These are phyloP conservation scores for Oryza longistaminata DNA, from an alignment of 176 grass and related monocot genomes.

Conservation along the genomic window DNA sequence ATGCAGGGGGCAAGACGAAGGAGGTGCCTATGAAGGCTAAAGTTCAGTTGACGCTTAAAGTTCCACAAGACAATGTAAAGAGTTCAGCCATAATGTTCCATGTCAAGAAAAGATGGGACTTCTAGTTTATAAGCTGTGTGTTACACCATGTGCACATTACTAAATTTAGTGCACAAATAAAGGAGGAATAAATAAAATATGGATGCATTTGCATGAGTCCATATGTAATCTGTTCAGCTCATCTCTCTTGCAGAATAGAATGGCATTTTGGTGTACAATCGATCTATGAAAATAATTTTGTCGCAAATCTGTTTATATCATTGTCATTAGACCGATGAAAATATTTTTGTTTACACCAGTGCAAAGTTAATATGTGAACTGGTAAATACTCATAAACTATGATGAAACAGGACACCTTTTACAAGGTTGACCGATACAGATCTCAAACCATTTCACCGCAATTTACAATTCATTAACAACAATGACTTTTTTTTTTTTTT, in stretches of 20 bases:
- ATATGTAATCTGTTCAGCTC: background rate
- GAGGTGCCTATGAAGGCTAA: slow-evolving; percentile 69
- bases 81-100: slow-evolving; percentile 64
- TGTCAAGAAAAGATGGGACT: slow-evolving; percentile 98
- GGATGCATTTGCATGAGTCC: background rate
- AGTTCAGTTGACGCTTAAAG: slow-evolving; percentile 70
- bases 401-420: background rate
- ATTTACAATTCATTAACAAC: background rate
- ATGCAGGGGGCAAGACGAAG: slow-evolving; percentile 67
- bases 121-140: slow-evolving; percentile 38
- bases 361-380: background rate
- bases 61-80: slow-evolving; percentile 56
- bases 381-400: background rate
- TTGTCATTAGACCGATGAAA: background rate
- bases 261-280: background rate
- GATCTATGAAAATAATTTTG: background rate
- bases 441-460: background rate
- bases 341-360: background rate
- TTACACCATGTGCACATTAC: background rate
- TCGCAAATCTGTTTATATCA: background rate
- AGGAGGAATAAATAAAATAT: slow-evolving; percentile 18
- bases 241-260: background rate
- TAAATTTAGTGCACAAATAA: background rate
- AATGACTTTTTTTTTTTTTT: background rate
- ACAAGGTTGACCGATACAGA: background rate